Evolutionary conservation across 768 basidiomycete genomes (phyloP).

Genomic region (Rhodotorula diobovata): DNA sequence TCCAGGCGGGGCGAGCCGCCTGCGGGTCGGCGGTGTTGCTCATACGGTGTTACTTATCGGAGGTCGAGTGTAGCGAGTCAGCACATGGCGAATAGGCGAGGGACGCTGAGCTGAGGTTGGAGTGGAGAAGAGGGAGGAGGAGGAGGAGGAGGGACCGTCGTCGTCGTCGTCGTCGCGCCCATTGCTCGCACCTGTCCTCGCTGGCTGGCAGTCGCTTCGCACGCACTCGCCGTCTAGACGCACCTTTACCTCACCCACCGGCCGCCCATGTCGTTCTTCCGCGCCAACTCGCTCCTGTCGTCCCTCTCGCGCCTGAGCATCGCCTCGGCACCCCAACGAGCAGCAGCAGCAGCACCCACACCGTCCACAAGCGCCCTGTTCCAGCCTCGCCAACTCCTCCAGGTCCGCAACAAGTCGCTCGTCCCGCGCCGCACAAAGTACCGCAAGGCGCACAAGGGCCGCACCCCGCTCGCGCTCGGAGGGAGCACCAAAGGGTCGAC

Average conservation of each 20-base stretch:
- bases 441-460: slow-evolving; percentile 84
- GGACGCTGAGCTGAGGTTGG: too few species aligned
- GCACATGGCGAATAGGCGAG: slow-evolving; percentile 5
- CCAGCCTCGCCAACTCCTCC: slow-evolving; percentile 50
- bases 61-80: neutral
- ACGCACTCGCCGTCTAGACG: neutral
- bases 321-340: slow-evolving; percentile 1
- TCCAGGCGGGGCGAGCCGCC: slow-evolving; percentile 16
- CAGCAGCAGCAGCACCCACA: neutral
- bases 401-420: slow-evolving; percentile 48
- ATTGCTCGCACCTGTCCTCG: neutral
- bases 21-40: neutral
- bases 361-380: slow-evolving; percentile 10
- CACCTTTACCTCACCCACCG: neutral
- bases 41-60: neutral
- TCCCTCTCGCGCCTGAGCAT: slow-evolving; percentile 33
- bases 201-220: neutral
- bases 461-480: slow-evolving; percentile 75
- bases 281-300: slow-evolving; percentile 49
- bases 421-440: slow-evolving; percentile 80
- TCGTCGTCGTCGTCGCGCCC: neutral
- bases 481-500: slow-evolving; percentile 92
- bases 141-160: neutral
- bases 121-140: neutral
- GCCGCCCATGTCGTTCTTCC: slow-evolving; percentile 4